phyloP scores from a whole-genome alignment of 148 eudicot species.

The Arbutus unedo region DNA sequence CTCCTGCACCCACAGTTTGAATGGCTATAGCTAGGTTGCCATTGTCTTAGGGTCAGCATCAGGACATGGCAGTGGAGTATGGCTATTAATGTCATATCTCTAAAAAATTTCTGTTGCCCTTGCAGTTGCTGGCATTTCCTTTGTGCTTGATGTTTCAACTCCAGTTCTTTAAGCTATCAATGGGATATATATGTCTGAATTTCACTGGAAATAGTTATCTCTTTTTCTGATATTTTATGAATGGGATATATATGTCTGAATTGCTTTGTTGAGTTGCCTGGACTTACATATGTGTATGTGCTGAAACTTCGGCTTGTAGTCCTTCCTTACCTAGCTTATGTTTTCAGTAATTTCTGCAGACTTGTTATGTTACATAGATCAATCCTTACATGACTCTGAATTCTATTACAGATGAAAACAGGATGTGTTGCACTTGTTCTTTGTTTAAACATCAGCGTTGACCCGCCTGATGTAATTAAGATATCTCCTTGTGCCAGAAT shows the following conservation, averaged over 20 bases:
- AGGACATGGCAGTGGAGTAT: not conserved
- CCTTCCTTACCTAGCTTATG: not conserved
- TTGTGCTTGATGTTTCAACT: not conserved
- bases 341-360: not conserved
- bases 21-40: not conserved
- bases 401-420: conserved; percentile 81
- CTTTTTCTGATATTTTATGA: conserved; percentile 6
- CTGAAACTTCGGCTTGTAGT: not conserved
- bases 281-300: not conserved
- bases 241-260: too few species aligned
- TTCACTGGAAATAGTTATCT: not conserved
- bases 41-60: not conserved
- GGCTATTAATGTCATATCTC: not conserved
- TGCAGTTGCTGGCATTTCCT: not conserved
- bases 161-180: not conserved
- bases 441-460: conserved; percentile 87
- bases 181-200: too few species aligned
- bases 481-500: conserved; percentile 96
- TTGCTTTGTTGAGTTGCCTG: not conserved
- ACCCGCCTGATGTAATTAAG: conserved; percentile 97
- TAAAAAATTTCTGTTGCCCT: not conserved
- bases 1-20: not conserved
- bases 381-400: not conserved
- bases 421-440: conserved; percentile 94
- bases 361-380: not conserved